phyloP scores from a whole-genome alignment of 2,329 filamentous ascomycete species.

The Hortaea werneckii region DNA sequence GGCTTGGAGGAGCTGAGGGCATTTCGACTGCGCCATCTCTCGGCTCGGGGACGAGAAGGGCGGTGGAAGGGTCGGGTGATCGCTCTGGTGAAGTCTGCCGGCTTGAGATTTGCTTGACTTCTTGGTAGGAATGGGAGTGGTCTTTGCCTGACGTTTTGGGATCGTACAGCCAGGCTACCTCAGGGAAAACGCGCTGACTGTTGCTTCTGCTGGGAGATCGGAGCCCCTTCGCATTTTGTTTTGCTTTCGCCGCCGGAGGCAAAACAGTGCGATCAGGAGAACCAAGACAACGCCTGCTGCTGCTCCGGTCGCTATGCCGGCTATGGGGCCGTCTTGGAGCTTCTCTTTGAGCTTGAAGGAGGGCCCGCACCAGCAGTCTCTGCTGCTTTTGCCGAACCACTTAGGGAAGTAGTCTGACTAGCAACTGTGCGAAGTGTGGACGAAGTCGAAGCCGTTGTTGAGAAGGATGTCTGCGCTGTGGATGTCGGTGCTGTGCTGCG shows the following conservation, averaged over 20 bases:
- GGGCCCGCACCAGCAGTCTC: no score
- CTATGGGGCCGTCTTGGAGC: constrained; percentile 9
- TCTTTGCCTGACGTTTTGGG: constrained; percentile 1
- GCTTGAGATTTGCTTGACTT: neutral
- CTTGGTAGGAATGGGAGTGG: neutral
- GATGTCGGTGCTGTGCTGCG: neutral
- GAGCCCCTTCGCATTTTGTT: constrained; percentile 1
- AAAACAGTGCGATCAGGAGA: constrained; percentile 5
- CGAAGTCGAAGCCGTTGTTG: neutral
- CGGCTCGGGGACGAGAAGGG: neutral
- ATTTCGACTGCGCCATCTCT: constrained; percentile 1
- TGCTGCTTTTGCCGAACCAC: no score
- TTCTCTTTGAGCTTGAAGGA: constrained; percentile 2
- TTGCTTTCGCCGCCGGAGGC: constrained; percentile 6
- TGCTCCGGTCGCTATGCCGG: constrained; percentile 10
- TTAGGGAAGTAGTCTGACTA: neutral
- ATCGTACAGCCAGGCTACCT: constrained; percentile 12
- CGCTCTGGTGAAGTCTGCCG: neutral
- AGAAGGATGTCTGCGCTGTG: neutral
- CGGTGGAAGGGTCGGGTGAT: neutral
- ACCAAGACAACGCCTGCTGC: constrained; percentile 10
- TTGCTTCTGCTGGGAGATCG: constrained; percentile 2
- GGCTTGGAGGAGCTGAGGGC: neutral
- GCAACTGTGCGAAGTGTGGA: constrained; percentile 1
- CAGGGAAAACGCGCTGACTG: constrained; percentile 6